A percentile compares a stretch with the other conserved stretches of the same genome.
Evolutionary conservation across 768 basidiomycete species (phyloP).

Genomic region (Russula olivacea): DNA sequence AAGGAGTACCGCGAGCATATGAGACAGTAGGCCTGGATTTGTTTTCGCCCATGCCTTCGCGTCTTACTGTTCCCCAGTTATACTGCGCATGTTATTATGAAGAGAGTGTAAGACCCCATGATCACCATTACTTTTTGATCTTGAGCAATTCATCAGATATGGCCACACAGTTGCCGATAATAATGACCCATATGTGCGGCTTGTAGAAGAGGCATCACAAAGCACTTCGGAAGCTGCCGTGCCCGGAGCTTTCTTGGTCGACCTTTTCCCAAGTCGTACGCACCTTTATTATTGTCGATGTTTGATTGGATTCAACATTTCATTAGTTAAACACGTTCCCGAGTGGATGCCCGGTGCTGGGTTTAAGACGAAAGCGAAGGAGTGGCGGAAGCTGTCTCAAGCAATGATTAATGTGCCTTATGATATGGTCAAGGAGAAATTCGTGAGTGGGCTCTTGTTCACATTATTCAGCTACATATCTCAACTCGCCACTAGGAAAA

Average conservation of each 20-base stretch:
- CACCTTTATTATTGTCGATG: neutral
- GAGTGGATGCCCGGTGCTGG: slow-evolving; percentile 29
- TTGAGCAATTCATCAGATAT: slow-evolving; percentile 10
- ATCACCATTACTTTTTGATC: neutral
- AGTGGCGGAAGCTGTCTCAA: slow-evolving; percentile 24
- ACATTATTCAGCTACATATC: neutral
- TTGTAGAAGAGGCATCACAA: slow-evolving; percentile 17
- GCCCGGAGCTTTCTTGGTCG: slow-evolving; percentile 26
- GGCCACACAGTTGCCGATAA: slow-evolving; percentile 22
- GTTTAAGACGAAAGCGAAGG: slow-evolving; percentile 21
- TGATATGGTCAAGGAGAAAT: slow-evolving; percentile 24
- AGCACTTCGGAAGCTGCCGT: slow-evolving; percentile 21
- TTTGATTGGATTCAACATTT: neutral
- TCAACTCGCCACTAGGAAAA: neutral
- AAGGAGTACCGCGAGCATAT: slow-evolving; percentile 20
- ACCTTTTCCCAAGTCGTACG: slow-evolving; percentile 27
- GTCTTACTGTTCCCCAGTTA: slow-evolving; percentile 4
- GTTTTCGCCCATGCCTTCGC: neutral
- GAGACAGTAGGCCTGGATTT: slow-evolving; percentile 14
- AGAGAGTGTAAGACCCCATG: slow-evolving; percentile 15
- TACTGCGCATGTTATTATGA: slow-evolving; percentile 12
- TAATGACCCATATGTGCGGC: slow-evolving; percentile 20
- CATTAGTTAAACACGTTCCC: slow-evolving; percentile 27
- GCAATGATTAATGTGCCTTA: slow-evolving; percentile 27
- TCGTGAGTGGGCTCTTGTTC: slow-evolving; percentile 6